Percentiles rank a stretch among this genome's conserved stretches.
Conservation (phyloP, 148 eudicot species). For the Beta vulgaris region DNA sequence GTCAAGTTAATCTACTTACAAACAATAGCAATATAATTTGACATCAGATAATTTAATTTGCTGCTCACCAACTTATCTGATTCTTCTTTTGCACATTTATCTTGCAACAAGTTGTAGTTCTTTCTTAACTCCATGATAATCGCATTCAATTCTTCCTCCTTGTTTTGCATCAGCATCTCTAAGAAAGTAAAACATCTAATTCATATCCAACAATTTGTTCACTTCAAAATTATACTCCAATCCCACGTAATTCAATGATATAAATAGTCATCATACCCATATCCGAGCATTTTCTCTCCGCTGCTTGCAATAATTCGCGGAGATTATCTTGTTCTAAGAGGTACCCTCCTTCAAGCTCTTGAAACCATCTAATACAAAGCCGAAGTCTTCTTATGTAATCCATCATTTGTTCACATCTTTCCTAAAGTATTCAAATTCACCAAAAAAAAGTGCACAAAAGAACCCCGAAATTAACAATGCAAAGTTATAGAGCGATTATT, state of each 20-base stretch:
- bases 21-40: background rate
- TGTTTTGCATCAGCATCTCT: slow-evolving; percentile 77
- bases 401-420: slow-evolving; percentile 86
- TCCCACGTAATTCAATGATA: slow-evolving; percentile 2
- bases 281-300: slow-evolving; percentile 64
- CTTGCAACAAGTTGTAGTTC: slow-evolving; percentile 61
- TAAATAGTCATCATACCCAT: slow-evolving; percentile 50
- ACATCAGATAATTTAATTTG: background rate
- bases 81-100: slow-evolving; percentile 71
- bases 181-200: slow-evolving; percentile 26
- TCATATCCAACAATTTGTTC: background rate
- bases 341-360: slow-evolving; percentile 73
- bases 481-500: background rate
- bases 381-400: slow-evolving; percentile 80
- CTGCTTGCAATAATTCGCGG: slow-evolving; percentile 47
- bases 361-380: slow-evolving; percentile 82
- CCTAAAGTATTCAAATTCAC: slow-evolving; percentile 42
- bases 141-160: slow-evolving; percentile 87
- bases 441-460: slow-evolving; percentile 3
- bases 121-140: slow-evolving; percentile 79
- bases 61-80: slow-evolving; percentile 67
- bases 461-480: background rate
- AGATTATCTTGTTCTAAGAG: slow-evolving; percentile 67
- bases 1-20: slow-evolving; percentile 1
- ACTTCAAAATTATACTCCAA: background rate